phyloP scores from a whole-genome alignment of 495 filamentous ascomycete species.

The Pyrenula massariospora region DNA sequence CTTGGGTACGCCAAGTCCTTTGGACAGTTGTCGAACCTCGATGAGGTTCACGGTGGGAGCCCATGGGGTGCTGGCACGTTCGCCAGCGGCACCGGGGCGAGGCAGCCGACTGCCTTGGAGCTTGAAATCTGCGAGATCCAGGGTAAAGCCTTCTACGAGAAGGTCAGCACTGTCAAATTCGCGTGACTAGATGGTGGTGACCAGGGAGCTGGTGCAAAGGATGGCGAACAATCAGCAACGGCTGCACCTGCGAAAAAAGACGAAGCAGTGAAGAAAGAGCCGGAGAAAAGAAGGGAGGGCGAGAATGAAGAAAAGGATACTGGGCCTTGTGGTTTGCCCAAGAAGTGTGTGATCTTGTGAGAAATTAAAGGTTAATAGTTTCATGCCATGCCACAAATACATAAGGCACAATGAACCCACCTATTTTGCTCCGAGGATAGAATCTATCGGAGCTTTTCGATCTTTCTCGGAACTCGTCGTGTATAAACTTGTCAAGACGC shows the following conservation, averaged over 20 bases:
- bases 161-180: conserved; percentile 60
- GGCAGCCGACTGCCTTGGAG: conserved; percentile 65
- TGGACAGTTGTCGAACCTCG: conserved; percentile 49
- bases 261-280: conserved; percentile 7
- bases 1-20: conserved; percentile 84
- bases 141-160: conserved; percentile 77
- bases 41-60: conserved; percentile 71
- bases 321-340: conserved; percentile 61
- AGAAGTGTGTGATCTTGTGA: conserved; percentile 51
- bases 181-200: conserved; percentile 70
- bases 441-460: no score
- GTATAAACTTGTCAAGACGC: no score
- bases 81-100: conserved; percentile 64
- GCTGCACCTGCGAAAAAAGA: conserved; percentile 13
- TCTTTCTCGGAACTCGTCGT: no score
- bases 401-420: no score
- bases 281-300: conserved; percentile 14
- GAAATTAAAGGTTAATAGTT: no score
- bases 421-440: no score
- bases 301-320: conserved; percentile 26
- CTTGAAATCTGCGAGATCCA: conserved; percentile 67
- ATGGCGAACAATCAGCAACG: conserved; percentile 11
- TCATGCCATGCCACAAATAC: no score
- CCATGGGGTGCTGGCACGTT: conserved; percentile 96
- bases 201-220: conserved; percentile 14